Evolutionary conservation across 208 protist genomes (phyloP).

Genomic region (Ichthyophonus hoferi): DNA sequence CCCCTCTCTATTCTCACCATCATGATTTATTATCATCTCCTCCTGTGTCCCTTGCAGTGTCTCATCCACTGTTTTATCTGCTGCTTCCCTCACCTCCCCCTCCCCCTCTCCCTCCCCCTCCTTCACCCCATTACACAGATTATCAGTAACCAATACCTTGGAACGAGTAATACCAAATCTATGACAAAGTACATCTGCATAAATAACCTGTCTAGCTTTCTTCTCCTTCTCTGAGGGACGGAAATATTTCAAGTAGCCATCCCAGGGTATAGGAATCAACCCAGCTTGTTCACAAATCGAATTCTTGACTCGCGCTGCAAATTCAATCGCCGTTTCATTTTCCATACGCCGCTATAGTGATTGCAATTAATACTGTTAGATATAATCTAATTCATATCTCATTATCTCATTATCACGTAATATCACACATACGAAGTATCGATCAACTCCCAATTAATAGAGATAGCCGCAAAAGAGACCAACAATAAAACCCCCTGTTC

Average conservation of each 20-base stretch:
- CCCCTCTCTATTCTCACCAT: too few species aligned
- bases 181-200: constrained; percentile 9
- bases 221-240: constrained; percentile 25
- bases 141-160: not conserved
- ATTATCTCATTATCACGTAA: too few species aligned
- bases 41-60: too few species aligned
- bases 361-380: too few species aligned
- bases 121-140: not conserved
- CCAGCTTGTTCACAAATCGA: constrained; percentile 59
- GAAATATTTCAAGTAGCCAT: constrained; percentile 68
- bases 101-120: not conserved
- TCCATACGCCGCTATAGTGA: not conserved
- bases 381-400: too few species aligned
- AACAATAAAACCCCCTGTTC: too few species aligned
- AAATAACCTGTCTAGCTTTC: constrained; percentile 9
- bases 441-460: too few species aligned
- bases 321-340: constrained; percentile 55
- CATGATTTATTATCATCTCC: too few species aligned
- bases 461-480: too few species aligned
- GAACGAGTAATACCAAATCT: constrained; percentile 10
- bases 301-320: constrained; percentile 63
- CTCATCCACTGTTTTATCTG: not conserved
- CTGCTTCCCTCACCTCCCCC: not conserved
- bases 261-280: constrained; percentile 60
- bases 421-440: too few species aligned